phyloP scores from a whole-genome alignment of 345 rosid species.

The Boechera stricta region DNA sequence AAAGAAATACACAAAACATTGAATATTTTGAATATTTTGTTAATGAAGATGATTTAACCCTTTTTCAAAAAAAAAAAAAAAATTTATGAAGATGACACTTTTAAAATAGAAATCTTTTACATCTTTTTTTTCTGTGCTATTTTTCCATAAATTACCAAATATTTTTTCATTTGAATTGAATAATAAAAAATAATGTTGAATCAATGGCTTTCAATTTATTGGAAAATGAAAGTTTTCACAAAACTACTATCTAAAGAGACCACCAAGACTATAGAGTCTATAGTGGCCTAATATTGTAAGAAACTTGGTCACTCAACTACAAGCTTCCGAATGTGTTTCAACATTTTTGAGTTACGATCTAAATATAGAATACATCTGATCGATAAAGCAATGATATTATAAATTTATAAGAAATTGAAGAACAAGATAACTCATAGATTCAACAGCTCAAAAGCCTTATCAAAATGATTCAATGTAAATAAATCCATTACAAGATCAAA shows the following conservation, averaged over 20 bases:
- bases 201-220: too few species aligned
- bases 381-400: neutral
- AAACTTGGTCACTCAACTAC: neutral
- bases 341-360: neutral
- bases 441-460: neutral
- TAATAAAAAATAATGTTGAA: too few species aligned
- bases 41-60: too few species aligned
- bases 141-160: too few species aligned
- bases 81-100: too few species aligned
- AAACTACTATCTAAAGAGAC: neutral
- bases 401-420: neutral
- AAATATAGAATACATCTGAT: neutral
- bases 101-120: too few species aligned
- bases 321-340: neutral
- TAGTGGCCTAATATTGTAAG: neutral
- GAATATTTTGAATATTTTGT: too few species aligned
- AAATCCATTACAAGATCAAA: slow-evolving; percentile 19
- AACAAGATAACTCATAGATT: neutral
- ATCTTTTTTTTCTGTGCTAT: too few species aligned
- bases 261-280: neutral
- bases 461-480: neutral
- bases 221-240: too few species aligned
- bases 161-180: too few species aligned
- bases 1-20: too few species aligned
- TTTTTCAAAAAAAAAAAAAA: too few species aligned